phyloP scores from a whole-genome alignment of 1,284 basidiomycete species.

The Malassezia pachydermatis region DNA sequence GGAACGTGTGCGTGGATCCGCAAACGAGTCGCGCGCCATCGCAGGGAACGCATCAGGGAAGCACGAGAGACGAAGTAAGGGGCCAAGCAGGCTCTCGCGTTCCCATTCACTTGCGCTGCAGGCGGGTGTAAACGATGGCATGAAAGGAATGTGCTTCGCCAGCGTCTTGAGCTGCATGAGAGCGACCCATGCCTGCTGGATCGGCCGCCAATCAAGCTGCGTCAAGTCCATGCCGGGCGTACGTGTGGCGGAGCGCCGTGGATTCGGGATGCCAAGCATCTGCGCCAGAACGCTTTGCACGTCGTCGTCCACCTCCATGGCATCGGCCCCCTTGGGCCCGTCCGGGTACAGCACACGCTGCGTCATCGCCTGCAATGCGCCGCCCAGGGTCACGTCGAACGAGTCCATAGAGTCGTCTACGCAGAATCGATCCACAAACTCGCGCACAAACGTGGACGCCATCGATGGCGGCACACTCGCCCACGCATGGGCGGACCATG shows the following conservation, averaged over 20 bases:
- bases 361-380: constrained; percentile 39
- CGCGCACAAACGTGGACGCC: constrained; percentile 51
- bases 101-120: constrained; percentile 52
- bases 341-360: constrained; percentile 23
- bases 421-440: constrained; percentile 50
- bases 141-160: constrained; percentile 55
- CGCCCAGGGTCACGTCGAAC: constrained; percentile 50
- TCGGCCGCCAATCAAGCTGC: constrained; percentile 64
- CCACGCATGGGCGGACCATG: constrained; percentile 19
- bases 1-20: constrained; percentile 26
- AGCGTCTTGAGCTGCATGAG: constrained; percentile 72
- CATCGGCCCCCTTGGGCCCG: neutral
- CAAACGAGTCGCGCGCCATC: constrained; percentile 31
- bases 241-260: neutral
- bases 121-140: constrained; percentile 63
- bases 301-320: neutral
- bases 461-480: constrained; percentile 47
- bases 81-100: constrained; percentile 39
- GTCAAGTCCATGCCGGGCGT: constrained; percentile 43
- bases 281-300: constrained; percentile 8
- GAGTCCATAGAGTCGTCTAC: constrained; percentile 48
- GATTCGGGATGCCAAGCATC: constrained; percentile 14
- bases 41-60: constrained; percentile 37
- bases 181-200: constrained; percentile 68
- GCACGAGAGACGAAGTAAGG: constrained; percentile 33